phyloP scores from a whole-genome alignment of 2,329 filamentous ascomycete species.

The Uncinocarpus reesii region DNA sequence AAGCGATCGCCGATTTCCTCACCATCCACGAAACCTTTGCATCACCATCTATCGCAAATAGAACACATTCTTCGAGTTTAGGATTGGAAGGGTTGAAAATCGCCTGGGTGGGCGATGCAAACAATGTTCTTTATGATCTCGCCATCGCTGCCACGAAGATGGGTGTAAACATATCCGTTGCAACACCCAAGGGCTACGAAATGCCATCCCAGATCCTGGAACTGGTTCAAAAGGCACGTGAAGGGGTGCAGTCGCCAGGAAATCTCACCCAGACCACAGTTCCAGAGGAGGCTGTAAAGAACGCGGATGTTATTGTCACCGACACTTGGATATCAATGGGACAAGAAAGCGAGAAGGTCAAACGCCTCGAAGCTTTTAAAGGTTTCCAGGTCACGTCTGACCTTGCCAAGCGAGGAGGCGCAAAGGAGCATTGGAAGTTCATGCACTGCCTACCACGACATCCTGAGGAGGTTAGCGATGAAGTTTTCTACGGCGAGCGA shows the following conservation, averaged over 20 bases:
- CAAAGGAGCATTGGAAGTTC: constrained; percentile 85
- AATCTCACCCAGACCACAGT: constrained; percentile 63
- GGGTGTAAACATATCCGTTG: constrained; percentile 75
- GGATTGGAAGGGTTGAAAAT: constrained; percentile 77
- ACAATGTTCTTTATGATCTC: constrained; percentile 92
- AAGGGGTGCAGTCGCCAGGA: constrained; percentile 49
- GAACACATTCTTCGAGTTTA: constrained; percentile 39
- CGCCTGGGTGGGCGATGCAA: constrained; percentile 92
- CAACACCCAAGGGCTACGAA: constrained; percentile 72
- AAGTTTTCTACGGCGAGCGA: constrained; percentile 79
- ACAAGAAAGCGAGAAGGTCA: constrained; percentile 73
- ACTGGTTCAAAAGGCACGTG: constrained; percentile 56
- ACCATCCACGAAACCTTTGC: constrained; percentile 75
- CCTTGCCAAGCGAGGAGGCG: constrained; percentile 71
- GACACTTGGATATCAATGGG: constrained; percentile 99
- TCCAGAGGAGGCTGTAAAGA: constrained; percentile 74
- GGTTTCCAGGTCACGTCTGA: constrained; percentile 89
- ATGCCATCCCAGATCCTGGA: constrained; percentile 66
- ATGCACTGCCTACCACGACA: constrained; percentile 97
- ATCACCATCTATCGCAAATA: constrained; percentile 26
- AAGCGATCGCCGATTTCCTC: constrained; percentile 87
- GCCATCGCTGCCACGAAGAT: constrained; percentile 80
- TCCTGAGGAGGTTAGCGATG: constrained; percentile 82
- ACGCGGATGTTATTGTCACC: constrained; percentile 82
- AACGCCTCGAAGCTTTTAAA: constrained; percentile 67